phyloP scores from a whole-genome alignment of 176 grass and related monocot genomes.

The Oryza glumipatula region DNA sequence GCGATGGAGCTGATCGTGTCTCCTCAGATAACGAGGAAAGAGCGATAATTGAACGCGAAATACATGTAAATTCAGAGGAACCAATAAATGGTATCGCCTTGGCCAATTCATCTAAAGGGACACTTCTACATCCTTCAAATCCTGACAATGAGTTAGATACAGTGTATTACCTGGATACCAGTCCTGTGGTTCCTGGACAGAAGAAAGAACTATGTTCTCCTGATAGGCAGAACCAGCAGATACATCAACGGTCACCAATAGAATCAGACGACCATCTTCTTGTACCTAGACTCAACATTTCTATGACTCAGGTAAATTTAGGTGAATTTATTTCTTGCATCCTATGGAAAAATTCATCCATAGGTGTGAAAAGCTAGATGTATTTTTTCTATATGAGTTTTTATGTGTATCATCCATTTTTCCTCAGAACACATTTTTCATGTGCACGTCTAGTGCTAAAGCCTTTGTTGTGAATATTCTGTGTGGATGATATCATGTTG shows the following conservation, averaged over 20 bases:
- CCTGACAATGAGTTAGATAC: slow-evolving; percentile 42
- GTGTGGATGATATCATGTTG: neutral
- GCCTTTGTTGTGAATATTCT: neutral
- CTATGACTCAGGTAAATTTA: slow-evolving; percentile 47
- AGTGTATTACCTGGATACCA: slow-evolving; percentile 23
- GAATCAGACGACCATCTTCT: slow-evolving; percentile 19
- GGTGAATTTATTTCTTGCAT: slow-evolving; percentile 14
- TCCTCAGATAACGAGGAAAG: slow-evolving; percentile 48
- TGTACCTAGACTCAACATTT: slow-evolving; percentile 30
- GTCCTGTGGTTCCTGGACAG: slow-evolving; percentile 30
- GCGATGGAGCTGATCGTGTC: slow-evolving; percentile 36
- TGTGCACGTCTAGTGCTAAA: neutral
- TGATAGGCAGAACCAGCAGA: slow-evolving; percentile 36
- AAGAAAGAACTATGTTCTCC: slow-evolving; percentile 30
- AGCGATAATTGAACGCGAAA: slow-evolving; percentile 62
- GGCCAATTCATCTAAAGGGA: slow-evolving; percentile 41
- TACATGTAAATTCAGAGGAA: slow-evolving; percentile 83
- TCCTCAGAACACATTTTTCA: neutral
- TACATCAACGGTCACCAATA: slow-evolving; percentile 35
- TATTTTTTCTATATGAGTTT: neutral
- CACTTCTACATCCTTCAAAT: slow-evolving; percentile 32
- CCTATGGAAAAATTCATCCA: neutral
- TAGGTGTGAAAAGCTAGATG: neutral
- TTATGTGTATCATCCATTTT: slow-evolving; percentile 4
- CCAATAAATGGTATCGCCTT: slow-evolving; percentile 28